phyloP scores from a whole-genome alignment of 106 monocot genomes.

The Apostasia shenzhenica region DNA sequence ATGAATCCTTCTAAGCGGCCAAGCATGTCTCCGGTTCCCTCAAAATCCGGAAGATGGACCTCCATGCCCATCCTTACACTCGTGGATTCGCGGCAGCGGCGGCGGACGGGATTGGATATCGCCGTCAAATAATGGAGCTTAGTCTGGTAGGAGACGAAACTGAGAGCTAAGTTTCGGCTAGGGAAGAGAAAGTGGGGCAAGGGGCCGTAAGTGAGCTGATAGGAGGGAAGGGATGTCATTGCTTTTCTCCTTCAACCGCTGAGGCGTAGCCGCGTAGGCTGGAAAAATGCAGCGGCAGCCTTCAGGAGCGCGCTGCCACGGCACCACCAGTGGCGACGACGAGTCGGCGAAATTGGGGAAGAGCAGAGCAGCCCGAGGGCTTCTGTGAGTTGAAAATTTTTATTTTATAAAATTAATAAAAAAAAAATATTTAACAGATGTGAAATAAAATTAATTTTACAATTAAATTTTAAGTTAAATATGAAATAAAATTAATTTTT shows the following conservation, averaged over 20 bases:
- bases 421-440: too few species aligned
- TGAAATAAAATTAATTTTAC: too few species aligned
- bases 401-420: too few species aligned
- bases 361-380: too few species aligned
- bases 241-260: not conserved
- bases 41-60: slow-evolving; percentile 24
- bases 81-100: slow-evolving; percentile 2
- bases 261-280: too few species aligned
- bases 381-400: too few species aligned
- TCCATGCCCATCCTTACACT: slow-evolving; percentile 5
- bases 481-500: too few species aligned
- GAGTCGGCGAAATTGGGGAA: too few species aligned
- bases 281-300: too few species aligned
- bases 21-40: slow-evolving; percentile 22
- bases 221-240: slow-evolving; percentile 30
- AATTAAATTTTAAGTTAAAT: too few species aligned
- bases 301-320: too few species aligned
- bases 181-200: slow-evolving; percentile 13
- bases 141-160: slow-evolving; percentile 7
- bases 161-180: not conserved
- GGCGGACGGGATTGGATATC: not conserved
- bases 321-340: too few species aligned
- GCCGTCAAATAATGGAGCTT: slow-evolving; percentile 2
- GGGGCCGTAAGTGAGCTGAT: slow-evolving; percentile 10
- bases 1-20: slow-evolving; percentile 38